These are phyloP conservation scores for Trichoderma breve DNA, from an alignment of 2,329 filamentous ascomycete genomes.

Conservation along the genomic window DNA sequence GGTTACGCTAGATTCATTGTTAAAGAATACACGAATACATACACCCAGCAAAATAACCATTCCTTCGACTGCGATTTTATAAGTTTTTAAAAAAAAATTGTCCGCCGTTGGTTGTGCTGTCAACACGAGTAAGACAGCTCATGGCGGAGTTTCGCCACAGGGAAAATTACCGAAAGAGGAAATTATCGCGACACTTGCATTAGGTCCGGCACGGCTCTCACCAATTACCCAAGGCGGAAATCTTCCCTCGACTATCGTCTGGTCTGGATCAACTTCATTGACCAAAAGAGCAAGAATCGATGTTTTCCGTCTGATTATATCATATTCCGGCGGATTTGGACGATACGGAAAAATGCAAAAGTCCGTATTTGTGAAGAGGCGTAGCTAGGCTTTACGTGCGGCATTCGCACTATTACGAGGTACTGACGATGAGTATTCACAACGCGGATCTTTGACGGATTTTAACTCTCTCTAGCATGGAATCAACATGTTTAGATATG, in stretches of 20 bases:
- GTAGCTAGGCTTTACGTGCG: neutral
- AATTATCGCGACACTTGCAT: conserved; percentile 10
- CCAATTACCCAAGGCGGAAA: neutral
- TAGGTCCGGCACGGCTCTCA: neutral
- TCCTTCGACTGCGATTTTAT: neutral
- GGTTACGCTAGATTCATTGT: neutral
- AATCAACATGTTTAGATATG: neutral
- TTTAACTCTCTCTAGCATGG: neutral
- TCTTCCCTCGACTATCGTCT: neutral
- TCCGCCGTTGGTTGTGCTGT: neutral
- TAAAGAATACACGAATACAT: neutral
- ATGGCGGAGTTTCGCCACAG: neutral
- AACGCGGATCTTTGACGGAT: neutral
- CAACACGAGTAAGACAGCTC: neutral
- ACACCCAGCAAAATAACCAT: neutral
- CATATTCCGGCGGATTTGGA: neutral
- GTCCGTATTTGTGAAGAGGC: neutral
- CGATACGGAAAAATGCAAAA: neutral
- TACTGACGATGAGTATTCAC: neutral
- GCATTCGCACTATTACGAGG: neutral
- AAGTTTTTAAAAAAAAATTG: neutral
- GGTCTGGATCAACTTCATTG: neutral
- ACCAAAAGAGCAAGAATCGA: neutral
- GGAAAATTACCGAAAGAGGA: neutral
- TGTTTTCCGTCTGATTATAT: too few species aligned